These are phyloP conservation scores for Syncephalastrum sp. DNA, from an alignment of 371 early-diverging fungal species.

Conservation along the genomic window DNA sequence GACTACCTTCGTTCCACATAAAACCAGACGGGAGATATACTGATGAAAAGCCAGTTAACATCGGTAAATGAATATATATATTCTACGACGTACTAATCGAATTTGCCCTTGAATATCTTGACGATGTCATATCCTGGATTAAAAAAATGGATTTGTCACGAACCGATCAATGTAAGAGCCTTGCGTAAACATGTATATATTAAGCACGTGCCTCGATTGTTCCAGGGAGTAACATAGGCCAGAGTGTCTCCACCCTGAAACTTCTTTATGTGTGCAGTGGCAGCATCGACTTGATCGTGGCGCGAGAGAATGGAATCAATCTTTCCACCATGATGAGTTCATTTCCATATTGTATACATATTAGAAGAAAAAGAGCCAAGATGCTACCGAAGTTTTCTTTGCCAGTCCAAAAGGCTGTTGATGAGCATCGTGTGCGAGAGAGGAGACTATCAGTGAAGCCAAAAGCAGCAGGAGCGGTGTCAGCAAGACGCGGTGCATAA, in stretches of 20 bases:
- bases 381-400: too few relatives aligned
- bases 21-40: constrained; percentile 63
- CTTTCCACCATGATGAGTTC: background rate
- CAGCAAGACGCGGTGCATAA: too few relatives aligned
- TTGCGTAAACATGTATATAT: background rate
- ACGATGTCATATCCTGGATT: constrained; percentile 57
- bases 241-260: constrained; percentile 41
- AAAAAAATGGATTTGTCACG: background rate
- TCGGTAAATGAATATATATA: background rate
- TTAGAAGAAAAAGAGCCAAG: too few relatives aligned
- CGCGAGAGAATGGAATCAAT: constrained; percentile 16
- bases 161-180: background rate
- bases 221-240: constrained; percentile 74
- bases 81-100: constrained; percentile 47
- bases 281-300: constrained; percentile 16
- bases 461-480: too few relatives aligned
- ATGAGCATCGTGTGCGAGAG: too few relatives aligned
- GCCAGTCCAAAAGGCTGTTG: too few relatives aligned
- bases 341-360: too few relatives aligned
- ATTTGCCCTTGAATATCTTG: constrained; percentile 66
- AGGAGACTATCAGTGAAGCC: too few relatives aligned
- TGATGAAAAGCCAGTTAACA: constrained; percentile 4
- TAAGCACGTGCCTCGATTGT: constrained; percentile 47
- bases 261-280: constrained; percentile 34
- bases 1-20: constrained; percentile 40